Evolutionary conservation across 495 filamentous ascomycete genomes (phyloP).

Genomic region (Pseudotulostoma volvatum): DNA sequence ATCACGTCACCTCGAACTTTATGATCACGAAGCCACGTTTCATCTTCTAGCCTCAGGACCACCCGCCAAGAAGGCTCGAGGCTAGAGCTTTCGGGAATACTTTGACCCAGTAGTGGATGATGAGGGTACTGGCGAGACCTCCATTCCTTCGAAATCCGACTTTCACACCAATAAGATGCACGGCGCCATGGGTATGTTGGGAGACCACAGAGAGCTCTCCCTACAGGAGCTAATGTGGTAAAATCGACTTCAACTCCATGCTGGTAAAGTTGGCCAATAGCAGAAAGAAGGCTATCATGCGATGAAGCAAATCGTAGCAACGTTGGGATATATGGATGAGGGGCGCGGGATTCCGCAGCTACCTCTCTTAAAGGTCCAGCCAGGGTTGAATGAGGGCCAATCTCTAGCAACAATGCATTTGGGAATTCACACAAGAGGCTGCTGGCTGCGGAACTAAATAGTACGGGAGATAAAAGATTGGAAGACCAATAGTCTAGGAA

Average conservation of each 20-base stretch:
- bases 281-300: conserved; percentile 1
- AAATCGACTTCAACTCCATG: conserved; percentile 3
- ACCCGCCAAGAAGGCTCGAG: conserved; percentile 29
- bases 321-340: conserved; percentile 7
- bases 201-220: too few relatives aligned
- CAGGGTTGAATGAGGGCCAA: conserved; percentile 45
- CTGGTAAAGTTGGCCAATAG: conserved; percentile 11
- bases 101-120: conserved; percentile 22
- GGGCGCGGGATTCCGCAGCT: conserved; percentile 12
- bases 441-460: conserved; percentile 1
- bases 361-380: conserved; percentile 34
- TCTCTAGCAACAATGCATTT: conserved; percentile 28
- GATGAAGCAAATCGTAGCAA: conserved; percentile 9
- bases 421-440: background rate
- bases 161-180: conserved; percentile 26
- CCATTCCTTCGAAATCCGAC: conserved; percentile 21
- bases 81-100: conserved; percentile 16
- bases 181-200: conserved; percentile 30
- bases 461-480: conserved; percentile 1
- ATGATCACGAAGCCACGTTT: conserved; percentile 32
- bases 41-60: conserved; percentile 15
- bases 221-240: background rate
- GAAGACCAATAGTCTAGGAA: background rate
- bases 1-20: conserved; percentile 13
- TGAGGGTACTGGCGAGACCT: conserved; percentile 24